A percentile compares a stretch with the other conserved stretches of the same genome.
phyloP scores from a whole-genome alignment of 1,284 basidiomycete species.

The Boletus nobilissimus region DNA sequence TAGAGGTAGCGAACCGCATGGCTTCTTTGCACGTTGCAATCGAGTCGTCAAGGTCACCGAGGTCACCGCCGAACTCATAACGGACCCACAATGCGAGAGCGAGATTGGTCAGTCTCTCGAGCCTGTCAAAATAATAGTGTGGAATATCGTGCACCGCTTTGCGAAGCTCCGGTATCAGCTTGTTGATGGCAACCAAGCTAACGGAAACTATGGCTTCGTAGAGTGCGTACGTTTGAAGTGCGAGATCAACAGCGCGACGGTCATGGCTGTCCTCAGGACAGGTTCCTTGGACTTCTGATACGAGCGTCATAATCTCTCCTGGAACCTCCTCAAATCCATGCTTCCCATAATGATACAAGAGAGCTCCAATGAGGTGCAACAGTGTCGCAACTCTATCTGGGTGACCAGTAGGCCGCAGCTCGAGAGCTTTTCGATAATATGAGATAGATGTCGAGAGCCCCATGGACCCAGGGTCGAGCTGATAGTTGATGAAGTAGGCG shows the following conservation, averaged over 20 bases:
- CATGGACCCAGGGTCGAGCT: background rate
- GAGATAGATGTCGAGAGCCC: background rate
- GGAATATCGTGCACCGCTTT: background rate
- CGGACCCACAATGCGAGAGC: constrained; percentile 1
- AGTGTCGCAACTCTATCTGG: constrained; percentile 17
- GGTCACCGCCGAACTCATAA: background rate
- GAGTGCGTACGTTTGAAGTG: background rate
- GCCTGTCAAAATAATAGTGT: constrained; percentile 5
- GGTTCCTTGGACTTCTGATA: background rate
- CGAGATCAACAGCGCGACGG: constrained; percentile 1
- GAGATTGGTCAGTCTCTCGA: constrained; percentile 18
- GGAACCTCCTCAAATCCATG: background rate
- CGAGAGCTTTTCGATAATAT: constrained; percentile 26
- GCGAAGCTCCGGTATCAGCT: background rate
- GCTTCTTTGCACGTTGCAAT: background rate
- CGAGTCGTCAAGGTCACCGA: constrained; percentile 14
- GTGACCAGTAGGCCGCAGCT: background rate
- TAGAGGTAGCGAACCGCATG: background rate
- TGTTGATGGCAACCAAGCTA: background rate
- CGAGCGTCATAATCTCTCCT: background rate
- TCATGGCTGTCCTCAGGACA: constrained; percentile 4
- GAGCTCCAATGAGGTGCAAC: constrained; percentile 1
- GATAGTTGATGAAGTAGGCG: constrained; percentile 5
- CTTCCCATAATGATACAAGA: constrained; percentile 6
- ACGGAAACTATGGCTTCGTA: background rate